phyloP scores from a whole-genome alignment of 805 yeast species.

The Barnettozyma siamensis region DNA sequence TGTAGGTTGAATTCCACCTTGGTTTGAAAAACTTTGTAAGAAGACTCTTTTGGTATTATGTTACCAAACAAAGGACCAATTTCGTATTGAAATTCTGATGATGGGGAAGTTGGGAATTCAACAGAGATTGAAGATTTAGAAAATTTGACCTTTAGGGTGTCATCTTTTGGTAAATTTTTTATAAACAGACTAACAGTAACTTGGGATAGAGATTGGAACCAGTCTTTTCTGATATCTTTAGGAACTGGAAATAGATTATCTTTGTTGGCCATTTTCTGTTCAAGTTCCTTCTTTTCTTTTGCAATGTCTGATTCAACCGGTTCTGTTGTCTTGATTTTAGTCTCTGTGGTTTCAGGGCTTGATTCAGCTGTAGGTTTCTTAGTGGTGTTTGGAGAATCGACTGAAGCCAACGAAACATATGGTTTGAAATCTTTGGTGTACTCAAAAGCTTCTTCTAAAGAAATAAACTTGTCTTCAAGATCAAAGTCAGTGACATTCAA shows the following conservation, averaged over 20 bases:
- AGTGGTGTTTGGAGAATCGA: too few species aligned
- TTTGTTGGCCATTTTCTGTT: constrained; percentile 19
- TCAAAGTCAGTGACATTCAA: constrained; percentile 7
- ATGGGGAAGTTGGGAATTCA: constrained; percentile 41
- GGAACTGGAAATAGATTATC: constrained; percentile 19
- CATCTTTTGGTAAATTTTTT: constrained; percentile 52
- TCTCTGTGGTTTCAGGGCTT: neutral
- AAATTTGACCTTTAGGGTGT: constrained; percentile 37
- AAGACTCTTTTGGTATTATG: constrained; percentile 42
- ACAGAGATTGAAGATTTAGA: constrained; percentile 32
- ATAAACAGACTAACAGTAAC: constrained; percentile 70
- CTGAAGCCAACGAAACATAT: too few species aligned
- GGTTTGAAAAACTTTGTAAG: constrained; percentile 53
- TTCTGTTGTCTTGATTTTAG: neutral
- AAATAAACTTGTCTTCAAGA: constrained; percentile 3
- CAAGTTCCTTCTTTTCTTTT: constrained; percentile 18
- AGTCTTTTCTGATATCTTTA: constrained; percentile 47
- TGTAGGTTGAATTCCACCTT: constrained; percentile 65
- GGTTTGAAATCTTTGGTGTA: constrained; percentile 3
- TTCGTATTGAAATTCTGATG: constrained; percentile 52
- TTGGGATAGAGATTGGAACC: constrained; percentile 58
- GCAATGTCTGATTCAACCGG: constrained; percentile 3
- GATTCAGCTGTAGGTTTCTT: too few species aligned
- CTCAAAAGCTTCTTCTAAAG: constrained; percentile 10
- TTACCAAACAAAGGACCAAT: constrained; percentile 47